phyloP scores from a whole-genome alignment of 331 rosid genomes.

The Pyrus hybrid region DNA sequence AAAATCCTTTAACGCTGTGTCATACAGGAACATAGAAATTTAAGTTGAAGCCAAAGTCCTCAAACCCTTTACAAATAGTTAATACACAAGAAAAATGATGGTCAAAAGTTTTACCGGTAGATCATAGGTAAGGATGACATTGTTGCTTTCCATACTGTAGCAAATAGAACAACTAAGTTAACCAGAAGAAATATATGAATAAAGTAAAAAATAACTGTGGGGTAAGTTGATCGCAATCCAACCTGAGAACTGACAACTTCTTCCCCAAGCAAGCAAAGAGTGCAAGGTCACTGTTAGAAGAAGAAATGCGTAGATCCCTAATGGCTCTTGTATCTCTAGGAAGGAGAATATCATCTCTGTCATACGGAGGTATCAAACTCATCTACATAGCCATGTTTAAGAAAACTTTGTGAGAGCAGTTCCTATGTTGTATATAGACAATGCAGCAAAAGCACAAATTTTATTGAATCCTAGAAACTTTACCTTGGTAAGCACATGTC shows the following conservation, averaged over 20 bases:
- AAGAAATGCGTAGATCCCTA: slow-evolving; percentile 68
- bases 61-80: background rate
- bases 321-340: slow-evolving; percentile 47
- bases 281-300: slow-evolving; percentile 43
- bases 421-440: slow-evolving; percentile 3
- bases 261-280: slow-evolving; percentile 64
- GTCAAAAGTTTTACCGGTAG: slow-evolving; percentile 48
- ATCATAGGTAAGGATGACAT: slow-evolving; percentile 52
- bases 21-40: background rate
- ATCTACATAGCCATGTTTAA: slow-evolving; percentile 41
- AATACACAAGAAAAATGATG: background rate
- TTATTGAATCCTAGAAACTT: slow-evolving; percentile 13
- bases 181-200: background rate
- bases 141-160: slow-evolving; percentile 66
- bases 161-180: slow-evolving; percentile 22
- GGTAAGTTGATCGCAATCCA: background rate
- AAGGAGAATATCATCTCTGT: slow-evolving; percentile 62
- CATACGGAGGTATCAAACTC: slow-evolving; percentile 78
- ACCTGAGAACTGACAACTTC: slow-evolving; percentile 82
- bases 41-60: background rate
- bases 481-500: slow-evolving; percentile 60
- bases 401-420: slow-evolving; percentile 6
- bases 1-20: too few species aligned
- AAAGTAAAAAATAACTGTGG: slow-evolving; percentile 1
- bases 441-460: slow-evolving; percentile 6